Base-by-base conservation (phyloP, 345 rosid genomes). In the Aegle marmelos region DNA sequence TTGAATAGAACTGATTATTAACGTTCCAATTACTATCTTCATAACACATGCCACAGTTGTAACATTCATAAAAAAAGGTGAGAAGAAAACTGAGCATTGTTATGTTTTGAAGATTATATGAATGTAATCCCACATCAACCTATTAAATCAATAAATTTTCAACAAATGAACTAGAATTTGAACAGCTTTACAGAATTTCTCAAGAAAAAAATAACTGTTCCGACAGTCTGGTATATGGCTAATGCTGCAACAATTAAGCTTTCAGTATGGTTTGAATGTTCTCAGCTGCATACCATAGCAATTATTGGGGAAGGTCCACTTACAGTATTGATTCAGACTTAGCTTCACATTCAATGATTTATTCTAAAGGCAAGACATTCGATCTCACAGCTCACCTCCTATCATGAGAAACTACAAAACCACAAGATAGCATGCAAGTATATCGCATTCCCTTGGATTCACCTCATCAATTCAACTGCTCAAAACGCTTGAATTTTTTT, bases 1-100 rank as follows among this genome's bases (percentile, higher is more conserved):
- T 54, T 73, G 67, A 39, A 48, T 14, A 19, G 21, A 82, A 79
- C 21, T 65, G 17, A 76, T 41, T 63, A 68, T 73, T 83, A 25
- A 75, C 58, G 56, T 60, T 75, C 33, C 33, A 25, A 57, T 39
- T 57, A 37, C 53, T 45, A 56, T 72, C 63, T 25, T 77, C 34
- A 41, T 34, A 22, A 77, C 62, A 17, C 25, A 56, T 11, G 25
- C 25, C 69, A 41, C 25, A 36, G 60, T 9, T 36, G 24, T 5
- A 39, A 9, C 6, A 22, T 41, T 58, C 7, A 41, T 6, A 22
- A 21, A 74, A 16, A 6, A 27, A 74, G 48, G 37, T 33, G 53
- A 7, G 37, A 58, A 39, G 53, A 72, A 45, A 77, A 45, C 22
- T 33, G 9, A 71, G 81, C 59, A 60, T 36, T 59, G 17, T 7